Evolutionary conservation across 2,329 filamentous ascomycete species (phyloP).

Genomic region (Paraconiothyrium brasiliense): DNA sequence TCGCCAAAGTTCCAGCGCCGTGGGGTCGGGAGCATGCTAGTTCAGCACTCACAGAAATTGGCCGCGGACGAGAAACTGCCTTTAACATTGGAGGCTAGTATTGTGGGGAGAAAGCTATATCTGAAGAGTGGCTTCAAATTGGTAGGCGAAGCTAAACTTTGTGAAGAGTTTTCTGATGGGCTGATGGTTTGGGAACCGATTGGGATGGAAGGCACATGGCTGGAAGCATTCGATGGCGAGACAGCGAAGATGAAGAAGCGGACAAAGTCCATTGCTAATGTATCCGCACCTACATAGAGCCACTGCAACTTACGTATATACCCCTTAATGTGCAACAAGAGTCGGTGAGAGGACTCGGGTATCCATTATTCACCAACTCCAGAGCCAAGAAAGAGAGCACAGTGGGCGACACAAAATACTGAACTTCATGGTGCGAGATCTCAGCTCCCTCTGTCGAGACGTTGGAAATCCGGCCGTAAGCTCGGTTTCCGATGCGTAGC

Average conservation of each 20-base stretch:
- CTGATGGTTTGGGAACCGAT: conserved; percentile 34
- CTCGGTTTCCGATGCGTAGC: no score
- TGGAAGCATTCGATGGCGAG: conserved; percentile 11
- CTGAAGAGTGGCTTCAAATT: conserved; percentile 29
- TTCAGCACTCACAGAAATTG: conserved; percentile 25
- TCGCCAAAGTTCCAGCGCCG: conserved; percentile 28
- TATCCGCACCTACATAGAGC: neutral
- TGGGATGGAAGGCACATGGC: conserved; percentile 14
- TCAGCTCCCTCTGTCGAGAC: no score
- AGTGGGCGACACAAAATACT: no score
- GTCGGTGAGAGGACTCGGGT: neutral
- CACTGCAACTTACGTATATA: neutral
- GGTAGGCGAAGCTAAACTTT: conserved; percentile 19
- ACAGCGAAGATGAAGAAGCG: conserved; percentile 11
- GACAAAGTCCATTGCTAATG: neutral
- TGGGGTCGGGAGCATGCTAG: conserved; percentile 28
- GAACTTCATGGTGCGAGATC: no score
- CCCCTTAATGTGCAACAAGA: neutral
- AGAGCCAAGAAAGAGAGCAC: neutral
- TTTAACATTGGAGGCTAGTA: conserved; percentile 29
- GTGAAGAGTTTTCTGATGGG: conserved; percentile 20
- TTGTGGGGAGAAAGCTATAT: conserved; percentile 29
- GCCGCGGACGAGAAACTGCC: conserved; percentile 30
- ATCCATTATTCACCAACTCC: neutral
- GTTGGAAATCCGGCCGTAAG: no score